These are phyloP conservation scores for Rhododendron kiyosumense DNA, from an alignment of 148 eudicot species.

Conservation along the genomic window DNA sequence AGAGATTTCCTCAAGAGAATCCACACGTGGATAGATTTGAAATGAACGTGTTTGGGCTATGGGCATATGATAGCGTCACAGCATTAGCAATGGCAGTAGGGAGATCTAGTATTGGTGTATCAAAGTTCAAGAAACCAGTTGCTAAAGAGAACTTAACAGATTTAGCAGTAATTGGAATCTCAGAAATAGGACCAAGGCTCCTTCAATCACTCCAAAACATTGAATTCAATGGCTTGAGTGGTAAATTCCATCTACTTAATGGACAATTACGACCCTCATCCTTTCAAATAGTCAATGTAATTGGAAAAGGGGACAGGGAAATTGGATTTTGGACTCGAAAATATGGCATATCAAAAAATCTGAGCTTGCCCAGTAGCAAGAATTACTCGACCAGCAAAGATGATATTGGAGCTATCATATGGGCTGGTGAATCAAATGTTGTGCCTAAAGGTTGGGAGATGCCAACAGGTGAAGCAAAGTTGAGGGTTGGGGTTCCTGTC, in stretches of 20 bases:
- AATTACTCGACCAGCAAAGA: slow-evolving; percentile 17
- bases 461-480: slow-evolving; percentile 25
- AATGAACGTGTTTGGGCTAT: slow-evolving; percentile 37
- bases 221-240: slow-evolving; percentile 53
- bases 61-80: slow-evolving; percentile 57
- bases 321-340: slow-evolving; percentile 53
- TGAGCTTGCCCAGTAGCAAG: not conserved
- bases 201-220: slow-evolving; percentile 22
- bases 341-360: slow-evolving; percentile 30
- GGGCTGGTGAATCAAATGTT: slow-evolving; percentile 50
- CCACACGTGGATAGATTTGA: slow-evolving; percentile 25
- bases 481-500: slow-evolving; percentile 42
- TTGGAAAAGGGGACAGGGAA: slow-evolving; percentile 27
- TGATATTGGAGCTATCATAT: slow-evolving; percentile 35
- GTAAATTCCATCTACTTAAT: slow-evolving; percentile 35
- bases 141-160: slow-evolving; percentile 20
- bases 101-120: slow-evolving; percentile 12
- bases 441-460: slow-evolving; percentile 65
- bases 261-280: slow-evolving; percentile 38
- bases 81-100: slow-evolving; percentile 55
- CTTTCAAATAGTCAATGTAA: slow-evolving; percentile 42
- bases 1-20: slow-evolving; percentile 28
- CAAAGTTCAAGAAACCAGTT: slow-evolving; percentile 17
- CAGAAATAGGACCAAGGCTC: slow-evolving; percentile 39
- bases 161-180: slow-evolving; percentile 38